Conservation (phyloP, 2,329 filamentous ascomycete species). For the Lasiodiplodia sp. region DNA sequence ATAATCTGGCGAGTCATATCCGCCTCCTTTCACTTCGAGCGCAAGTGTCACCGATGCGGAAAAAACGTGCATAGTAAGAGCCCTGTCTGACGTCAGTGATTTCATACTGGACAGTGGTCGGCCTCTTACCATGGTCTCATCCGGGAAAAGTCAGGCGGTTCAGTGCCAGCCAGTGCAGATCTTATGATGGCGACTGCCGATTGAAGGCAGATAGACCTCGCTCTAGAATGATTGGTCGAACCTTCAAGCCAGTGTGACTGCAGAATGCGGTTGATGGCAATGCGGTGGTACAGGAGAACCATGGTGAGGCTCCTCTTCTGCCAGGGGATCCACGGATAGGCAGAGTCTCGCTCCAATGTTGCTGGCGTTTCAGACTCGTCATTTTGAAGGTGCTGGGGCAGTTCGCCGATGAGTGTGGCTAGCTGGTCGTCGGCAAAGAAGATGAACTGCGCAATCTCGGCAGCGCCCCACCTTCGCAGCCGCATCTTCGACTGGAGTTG, state of each 20-base stretch:
- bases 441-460: slow-evolving; percentile 32
- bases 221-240: slow-evolving; percentile 32
- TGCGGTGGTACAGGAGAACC: slow-evolving; percentile 32
- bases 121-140: slow-evolving; percentile 31
- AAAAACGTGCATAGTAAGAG: slow-evolving; percentile 32
- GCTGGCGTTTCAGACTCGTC: slow-evolving; percentile 10
- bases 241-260: slow-evolving; percentile 33
- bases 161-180: slow-evolving; percentile 25
- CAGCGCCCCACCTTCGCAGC: slow-evolving; percentile 30
- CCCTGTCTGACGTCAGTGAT: slow-evolving; percentile 18
- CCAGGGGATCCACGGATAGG: slow-evolving; percentile 30
- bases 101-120: neutral
- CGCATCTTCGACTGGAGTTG: slow-evolving; percentile 32
- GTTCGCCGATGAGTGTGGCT: slow-evolving; percentile 31
- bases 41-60: slow-evolving; percentile 32
- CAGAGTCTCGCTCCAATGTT: slow-evolving; percentile 13
- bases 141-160: slow-evolving; percentile 10
- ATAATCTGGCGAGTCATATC: slow-evolving; percentile 9
- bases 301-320: slow-evolving; percentile 32
- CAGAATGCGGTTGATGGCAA: slow-evolving; percentile 32
- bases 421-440: slow-evolving; percentile 33
- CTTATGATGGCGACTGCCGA: slow-evolving; percentile 30
- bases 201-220: slow-evolving; percentile 32
- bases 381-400: slow-evolving; percentile 32
- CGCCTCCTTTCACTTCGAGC: slow-evolving; percentile 28